Base-by-base conservation (phyloP, 495 filamentous ascomycete species). In the Neurospora tetraspora region DNA sequence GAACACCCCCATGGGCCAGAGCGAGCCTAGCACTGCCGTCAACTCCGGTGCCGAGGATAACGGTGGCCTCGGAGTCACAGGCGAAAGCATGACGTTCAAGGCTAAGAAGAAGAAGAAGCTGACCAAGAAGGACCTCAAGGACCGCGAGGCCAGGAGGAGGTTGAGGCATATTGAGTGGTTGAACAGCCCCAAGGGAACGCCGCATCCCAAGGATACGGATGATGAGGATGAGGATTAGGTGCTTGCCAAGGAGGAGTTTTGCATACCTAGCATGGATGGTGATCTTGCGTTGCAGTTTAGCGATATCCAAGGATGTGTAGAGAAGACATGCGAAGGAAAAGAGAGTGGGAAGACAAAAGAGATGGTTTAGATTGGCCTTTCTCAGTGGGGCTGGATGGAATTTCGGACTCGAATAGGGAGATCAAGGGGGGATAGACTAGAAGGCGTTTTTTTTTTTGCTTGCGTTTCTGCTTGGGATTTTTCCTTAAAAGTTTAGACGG, bases 141-240 rank as follows among this genome's bases (percentile, higher is more conserved):
- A 99, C 76, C 86, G 92, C 4, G 96, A 99, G 81, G 91, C 91
- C 37, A 87, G 96, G 74, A 88, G 95, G 72, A 86, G 95, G 79
- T 84, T 99, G 82, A 91, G 96, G 80, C 93, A 98, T 81, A 94
- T 99, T 74, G 95, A 98, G 82, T 99, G 96, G 94, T 83, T 92
- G 73, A 94, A 91, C 79, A 88, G 85, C 75, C 87, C 89, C 76
- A 90, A 91, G 86, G 91, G 92, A 9, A 96, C 93, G 6, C 93
- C 93, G 20, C 89, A 92, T 79, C 91, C 91, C 0, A 81, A 81
- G 43, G 93, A 96, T 79, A 93, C 92, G 45, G 93, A 96, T 74
- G 93, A 94, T 71, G 92, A 95, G 77, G 88, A 84, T 40, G 88
- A 88, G 74, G 53, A 65, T 18, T 68, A 5, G 31, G 69, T 72